phyloP scores from a whole-genome alignment of 305 asterid species.

The Solanum aculeatissimum region DNA sequence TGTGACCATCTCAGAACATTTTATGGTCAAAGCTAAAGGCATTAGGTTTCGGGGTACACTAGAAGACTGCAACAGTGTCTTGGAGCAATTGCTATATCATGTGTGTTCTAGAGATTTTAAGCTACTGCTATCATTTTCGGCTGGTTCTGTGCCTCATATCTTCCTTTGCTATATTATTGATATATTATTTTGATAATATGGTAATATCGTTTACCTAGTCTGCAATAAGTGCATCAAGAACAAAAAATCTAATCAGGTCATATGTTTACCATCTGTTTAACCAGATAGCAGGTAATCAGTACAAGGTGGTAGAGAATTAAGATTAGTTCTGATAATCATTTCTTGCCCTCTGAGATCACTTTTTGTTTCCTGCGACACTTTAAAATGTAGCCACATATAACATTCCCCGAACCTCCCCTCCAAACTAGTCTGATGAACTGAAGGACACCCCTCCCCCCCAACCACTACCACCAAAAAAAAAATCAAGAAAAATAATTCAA shows the following conservation, averaged over 20 bases:
- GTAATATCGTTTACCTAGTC: not conserved
- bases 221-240: not conserved
- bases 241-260: not conserved
- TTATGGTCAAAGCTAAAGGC: constrained; percentile 71
- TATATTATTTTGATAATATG: not conserved
- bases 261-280: not conserved
- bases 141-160: not conserved
- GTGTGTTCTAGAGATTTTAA: constrained; percentile 13
- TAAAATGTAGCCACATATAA: not conserved
- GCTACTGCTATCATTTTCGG: not conserved
- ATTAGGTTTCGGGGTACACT: constrained; percentile 63
- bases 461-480: not conserved
- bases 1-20: constrained; percentile 78
- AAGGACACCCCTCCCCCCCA: too few species aligned
- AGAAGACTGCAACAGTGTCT: constrained; percentile 52
- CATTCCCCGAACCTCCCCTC: not conserved
- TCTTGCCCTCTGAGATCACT: not conserved
- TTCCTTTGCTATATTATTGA: not conserved
- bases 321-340: not conserved
- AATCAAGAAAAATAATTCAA: not conserved
- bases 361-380: not conserved
- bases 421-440: not conserved
- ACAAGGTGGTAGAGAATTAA: not conserved
- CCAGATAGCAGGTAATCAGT: not conserved
- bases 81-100: constrained; percentile 49